These are phyloP conservation scores for Rhododendron griersonianum DNA, from an alignment of 148 eudicot species.

Conservation along the genomic window DNA sequence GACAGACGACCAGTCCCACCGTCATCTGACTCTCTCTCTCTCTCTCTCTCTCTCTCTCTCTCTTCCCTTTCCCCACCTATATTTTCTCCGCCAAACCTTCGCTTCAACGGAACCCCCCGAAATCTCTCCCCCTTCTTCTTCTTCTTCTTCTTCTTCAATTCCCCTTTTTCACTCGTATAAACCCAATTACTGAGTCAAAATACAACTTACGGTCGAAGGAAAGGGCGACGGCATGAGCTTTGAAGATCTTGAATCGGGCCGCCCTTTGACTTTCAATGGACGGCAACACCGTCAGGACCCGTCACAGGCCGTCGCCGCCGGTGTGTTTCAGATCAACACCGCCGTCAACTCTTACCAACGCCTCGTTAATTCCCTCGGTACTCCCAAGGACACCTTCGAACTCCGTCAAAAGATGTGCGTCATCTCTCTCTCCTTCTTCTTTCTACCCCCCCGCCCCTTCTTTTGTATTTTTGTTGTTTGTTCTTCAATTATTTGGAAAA, in stretches of 20 bases:
- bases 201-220: slow-evolving; percentile 1
- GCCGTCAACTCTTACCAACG: slow-evolving; percentile 50
- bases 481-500: background rate
- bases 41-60: background rate
- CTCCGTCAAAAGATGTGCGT: slow-evolving; percentile 55
- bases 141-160: background rate
- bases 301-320: slow-evolving; percentile 44
- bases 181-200: background rate
- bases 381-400: slow-evolving; percentile 58
- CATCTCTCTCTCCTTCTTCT: background rate
- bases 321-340: slow-evolving; percentile 55
- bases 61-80: background rate
- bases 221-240: slow-evolving; percentile 35
- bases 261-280: slow-evolving; percentile 12
- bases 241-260: slow-evolving; percentile 46
- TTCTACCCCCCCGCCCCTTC: background rate
- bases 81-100: slow-evolving; percentile 4
- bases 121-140: background rate
- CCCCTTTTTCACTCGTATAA: background rate
- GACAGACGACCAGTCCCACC: background rate
- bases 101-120: background rate
- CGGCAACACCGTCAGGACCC: slow-evolving; percentile 25
- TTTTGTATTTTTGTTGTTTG: background rate
- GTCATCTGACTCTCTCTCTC: background rate
- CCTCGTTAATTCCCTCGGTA: slow-evolving; percentile 52